Evolutionary conservation across 2,329 filamentous ascomycete species (phyloP).

Genomic region (Escovopsis weberi): DNA sequence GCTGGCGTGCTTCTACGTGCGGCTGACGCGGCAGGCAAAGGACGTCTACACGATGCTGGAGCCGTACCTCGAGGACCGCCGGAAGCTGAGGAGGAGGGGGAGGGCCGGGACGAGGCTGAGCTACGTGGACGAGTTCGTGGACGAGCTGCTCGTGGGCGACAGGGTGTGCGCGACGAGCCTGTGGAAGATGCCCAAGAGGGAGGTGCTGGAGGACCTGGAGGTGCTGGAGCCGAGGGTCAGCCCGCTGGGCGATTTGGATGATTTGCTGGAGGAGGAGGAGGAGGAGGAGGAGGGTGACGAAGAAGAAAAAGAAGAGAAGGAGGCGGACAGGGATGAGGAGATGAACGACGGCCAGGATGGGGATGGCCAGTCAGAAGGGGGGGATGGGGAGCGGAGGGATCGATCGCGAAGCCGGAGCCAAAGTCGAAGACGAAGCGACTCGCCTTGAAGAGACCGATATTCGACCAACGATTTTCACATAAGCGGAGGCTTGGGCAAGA

Average conservation of each 20-base stretch:
- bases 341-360: constrained; percentile 27
- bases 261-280: constrained; percentile 44
- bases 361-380: constrained; percentile 4
- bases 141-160: constrained; percentile 79
- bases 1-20: constrained; percentile 83
- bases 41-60: constrained; percentile 72
- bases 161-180: constrained; percentile 82
- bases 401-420: constrained; percentile 10
- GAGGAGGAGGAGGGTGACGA: constrained; percentile 14
- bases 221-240: constrained; percentile 74
- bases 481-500: too few relatives aligned
- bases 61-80: constrained; percentile 63
- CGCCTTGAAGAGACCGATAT: constrained; percentile 11
- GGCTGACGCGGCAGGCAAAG: constrained; percentile 68
- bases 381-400: constrained; percentile 26
- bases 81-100: constrained; percentile 69
- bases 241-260: constrained; percentile 66
- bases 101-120: constrained; percentile 63
- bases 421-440: constrained; percentile 11
- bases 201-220: constrained; percentile 77
- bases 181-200: constrained; percentile 77
- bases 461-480: too few relatives aligned
- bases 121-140: constrained; percentile 82
- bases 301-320: constrained; percentile 27
- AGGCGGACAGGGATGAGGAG: constrained; percentile 28